Base-by-base conservation (phyloP, 306 rosid genomes). In the Citrullus mucosospermus region DNA sequence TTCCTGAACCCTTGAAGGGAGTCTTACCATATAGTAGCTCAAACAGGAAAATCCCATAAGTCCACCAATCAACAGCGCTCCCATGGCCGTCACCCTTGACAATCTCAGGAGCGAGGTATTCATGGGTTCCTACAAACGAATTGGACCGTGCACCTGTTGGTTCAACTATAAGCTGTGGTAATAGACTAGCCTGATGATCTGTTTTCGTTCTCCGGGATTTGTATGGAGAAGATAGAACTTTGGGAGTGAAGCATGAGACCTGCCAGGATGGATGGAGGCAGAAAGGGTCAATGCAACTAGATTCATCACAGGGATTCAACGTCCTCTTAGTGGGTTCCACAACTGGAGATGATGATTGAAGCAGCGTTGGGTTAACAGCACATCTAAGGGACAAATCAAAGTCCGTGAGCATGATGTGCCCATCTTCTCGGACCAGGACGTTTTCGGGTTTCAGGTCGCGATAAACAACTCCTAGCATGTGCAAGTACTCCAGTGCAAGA, bases 221-320 rank as follows among this genome's bases (percentile, higher is more conserved):
- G 48, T 88, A 87, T 73, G 92, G 86, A 2, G 92, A 72, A 30
- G 93, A 86, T 78, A 90, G 16, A 32, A 91, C 85, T 67, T 88
- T 88, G 30, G 99, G 99, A 81, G 93, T 92, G 87, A 96, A 96
- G 88, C 99, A 96, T 32, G 99, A 88, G 54, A 90, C 97, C 76
- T 92, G 98, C 97, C 98, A 95, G 71, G 96, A 86, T 0, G 98
- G 98, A 83, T 95, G 98, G 78, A 95, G 95, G 85, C 99, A 96
- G 81, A 96, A 92, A 43, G 98, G 99, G 77, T 91, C 90, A 55
- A 91, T 92, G 91, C 99, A 96, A 83, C 97, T 88, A 66, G 92
- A 90, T 41, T 85, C 96, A 8, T 87, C 85, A 82, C 96, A 95
- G 1, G 97, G 90, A 84, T 84, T 85, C 22, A 90, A 80, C 73